Evolutionary conservation across 2,329 filamentous ascomycete genomes (phyloP).

Genomic region (Periconia sp.): DNA sequence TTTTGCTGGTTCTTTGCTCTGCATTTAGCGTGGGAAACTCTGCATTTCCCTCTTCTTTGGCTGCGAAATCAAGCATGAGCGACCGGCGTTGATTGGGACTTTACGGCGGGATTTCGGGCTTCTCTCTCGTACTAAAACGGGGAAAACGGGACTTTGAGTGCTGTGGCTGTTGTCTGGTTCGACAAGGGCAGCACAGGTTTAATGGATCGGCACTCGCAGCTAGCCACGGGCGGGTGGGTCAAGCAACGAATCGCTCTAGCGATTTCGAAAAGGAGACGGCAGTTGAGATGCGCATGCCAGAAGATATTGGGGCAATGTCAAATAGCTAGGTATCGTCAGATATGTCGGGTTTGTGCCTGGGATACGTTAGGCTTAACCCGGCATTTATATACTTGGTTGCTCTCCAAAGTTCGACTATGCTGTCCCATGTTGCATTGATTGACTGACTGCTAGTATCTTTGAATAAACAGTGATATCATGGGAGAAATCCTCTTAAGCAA

Average conservation of each 20-base stretch:
- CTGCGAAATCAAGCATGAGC: slow-evolving; percentile 41
- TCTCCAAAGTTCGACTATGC: no score
- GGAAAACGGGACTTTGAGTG: no score
- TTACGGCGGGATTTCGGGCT: slow-evolving; percentile 24
- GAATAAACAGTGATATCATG: no score
- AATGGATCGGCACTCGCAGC: slow-evolving; percentile 16
- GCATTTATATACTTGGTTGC: slow-evolving; percentile 1
- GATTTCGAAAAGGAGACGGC: slow-evolving; percentile 16
- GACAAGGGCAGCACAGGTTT: no score
- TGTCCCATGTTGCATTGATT: no score
- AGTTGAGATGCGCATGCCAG: slow-evolving; percentile 8
- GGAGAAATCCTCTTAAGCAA: no score
- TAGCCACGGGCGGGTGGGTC: slow-evolving; percentile 16
- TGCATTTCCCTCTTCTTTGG: slow-evolving; percentile 24
- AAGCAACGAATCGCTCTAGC: slow-evolving; percentile 20
- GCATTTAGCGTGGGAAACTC: slow-evolving; percentile 39
- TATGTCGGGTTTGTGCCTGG: neutral
- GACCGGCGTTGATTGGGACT: slow-evolving; percentile 42
- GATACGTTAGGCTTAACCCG: slow-evolving; percentile 8
- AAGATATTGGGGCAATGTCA: slow-evolving; percentile 2
- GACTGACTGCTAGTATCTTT: no score
- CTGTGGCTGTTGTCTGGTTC: slow-evolving; percentile 3
- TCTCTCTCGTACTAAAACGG: slow-evolving; percentile 3
- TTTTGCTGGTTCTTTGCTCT: slow-evolving; percentile 31
- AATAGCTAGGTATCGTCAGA: slow-evolving; percentile 16